Base-by-base conservation (phyloP, 2,329 filamentous ascomycete species). In the Orbilia javanica region DNA sequence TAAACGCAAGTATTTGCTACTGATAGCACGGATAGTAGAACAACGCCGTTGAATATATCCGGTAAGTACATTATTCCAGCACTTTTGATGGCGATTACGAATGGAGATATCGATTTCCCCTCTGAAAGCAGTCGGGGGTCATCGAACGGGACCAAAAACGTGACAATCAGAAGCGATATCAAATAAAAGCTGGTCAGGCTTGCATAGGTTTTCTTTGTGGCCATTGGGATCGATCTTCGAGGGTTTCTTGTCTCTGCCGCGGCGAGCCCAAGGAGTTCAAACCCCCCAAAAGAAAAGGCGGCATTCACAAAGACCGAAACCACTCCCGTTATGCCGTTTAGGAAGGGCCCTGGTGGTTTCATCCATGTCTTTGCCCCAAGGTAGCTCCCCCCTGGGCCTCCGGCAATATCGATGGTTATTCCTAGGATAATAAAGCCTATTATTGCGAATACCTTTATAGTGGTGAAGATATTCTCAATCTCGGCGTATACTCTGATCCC, bases 1-100 rank as follows among this genome's bases (percentile, higher is more conserved):
- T 86, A 88, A 2, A 86, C 85, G 34, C 62, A 72, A 29, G 74
- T 72, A 25, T 89, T 89, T 81, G 87, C 89, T 44, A 90, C 88
- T 36, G 86, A 88, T 60, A 90, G 84, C 34, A 90, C 89, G 1
- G 88, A 87, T 50, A 90, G 86, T 62, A 90, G 85, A 81, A 91
- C 89, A 64, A 91, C 87, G 11, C 87, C 89, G 83, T 92, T 92
- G 86, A 92, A 90, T 79, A 92, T 87, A 27, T 86, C 87, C 22
- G 89, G 89, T 15, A 92, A 86, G 3, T 87, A 87, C 3, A 83
- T 82, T 46, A 92, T 88, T 48, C 89, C 88, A 6, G 89, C 89
- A 75, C 89, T 86, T 78, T 88, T 84, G 75, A 89, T 89, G 29
- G 88, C 88, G 80, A 92, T 88, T 75, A 92, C 90, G 81, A 92